Evolutionary conservation across 2,329 filamentous ascomycete species (phyloP).

Genomic region (Ophiostoma pallidulum): DNA sequence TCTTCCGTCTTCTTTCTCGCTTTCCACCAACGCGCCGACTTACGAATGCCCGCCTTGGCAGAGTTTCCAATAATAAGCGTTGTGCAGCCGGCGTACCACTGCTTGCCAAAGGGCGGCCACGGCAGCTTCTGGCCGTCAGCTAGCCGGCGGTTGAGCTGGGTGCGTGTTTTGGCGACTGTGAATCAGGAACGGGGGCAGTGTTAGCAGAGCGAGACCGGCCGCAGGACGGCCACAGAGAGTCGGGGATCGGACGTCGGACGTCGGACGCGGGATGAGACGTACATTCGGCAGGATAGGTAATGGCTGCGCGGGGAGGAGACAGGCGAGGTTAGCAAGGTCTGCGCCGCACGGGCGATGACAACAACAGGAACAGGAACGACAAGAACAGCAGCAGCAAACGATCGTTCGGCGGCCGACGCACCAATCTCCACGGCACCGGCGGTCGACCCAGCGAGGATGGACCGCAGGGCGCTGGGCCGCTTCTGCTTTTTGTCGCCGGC

Average conservation of each 20-base stretch:
- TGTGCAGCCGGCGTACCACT: conserved; percentile 98
- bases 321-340: conserved; percentile 19
- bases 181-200: conserved; percentile 6
- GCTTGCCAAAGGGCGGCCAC: conserved; percentile 84
- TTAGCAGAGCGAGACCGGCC: too few species aligned
- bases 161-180: conserved; percentile 83
- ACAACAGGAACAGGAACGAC: too few species aligned
- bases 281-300: conserved; percentile 94
- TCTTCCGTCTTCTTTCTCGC: too few species aligned
- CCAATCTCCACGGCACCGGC: conserved; percentile 92
- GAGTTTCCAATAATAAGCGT: conserved; percentile 96
- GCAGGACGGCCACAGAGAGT: too few species aligned
- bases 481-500: conserved; percentile 27
- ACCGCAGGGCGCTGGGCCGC: conserved; percentile 70
- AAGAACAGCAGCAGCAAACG: too few species aligned
- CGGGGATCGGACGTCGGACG: neutral
- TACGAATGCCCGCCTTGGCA: conserved; percentile 89
- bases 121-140: conserved; percentile 77
- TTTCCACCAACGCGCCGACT: conserved; percentile 25
- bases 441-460: conserved; percentile 84
- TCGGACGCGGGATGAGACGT: conserved; percentile 25
- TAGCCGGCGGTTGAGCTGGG: conserved; percentile 81
- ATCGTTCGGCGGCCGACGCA: too few species aligned
- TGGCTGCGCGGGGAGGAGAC: conserved; percentile 50
- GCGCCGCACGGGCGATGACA: neutral